Base-by-base conservation (phyloP, 1,139 yeast genomes). In the Pneumocystis murina region DNA sequence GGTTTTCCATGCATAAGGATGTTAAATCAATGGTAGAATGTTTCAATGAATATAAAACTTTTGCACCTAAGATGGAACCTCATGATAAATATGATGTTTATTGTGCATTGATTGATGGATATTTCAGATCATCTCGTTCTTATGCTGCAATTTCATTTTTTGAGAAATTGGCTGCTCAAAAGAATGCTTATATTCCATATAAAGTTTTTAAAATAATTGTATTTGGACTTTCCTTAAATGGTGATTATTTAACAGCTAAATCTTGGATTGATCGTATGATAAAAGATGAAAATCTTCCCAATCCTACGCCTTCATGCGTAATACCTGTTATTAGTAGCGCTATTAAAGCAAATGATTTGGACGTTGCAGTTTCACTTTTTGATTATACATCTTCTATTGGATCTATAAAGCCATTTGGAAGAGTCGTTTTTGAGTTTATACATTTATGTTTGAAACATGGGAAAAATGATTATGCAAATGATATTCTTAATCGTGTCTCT, bases 51-150 rank as follows among this genome's bases (percentile, higher is more conserved):
- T 70, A 67, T 64, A 69, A 69, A 54, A 59, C 38, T 12, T 61
- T 63, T 10, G 62, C 62, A 17, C 17, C 59, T 17, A 33, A 59
- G n/a, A 58, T 68, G 57, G 65, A 65, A 1, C 62, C 67, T 17
- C 63, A 63, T 28, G 64, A 67, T 30, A 67, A 66, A 54, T 62
- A 62, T 41, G 64, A 62, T 2, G 67, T 71, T n/a, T 71, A 72
- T 61, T 64, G 70, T 10, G 71, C 73, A n/a, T 67, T 75, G 63
- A 66, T 74, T n/a, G 69, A 68, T 17, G 73, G 75, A 4, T 73
- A 69, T 61, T 72, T 74, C 62, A 66, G 65, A n/a, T 62, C 68
- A 40, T 69, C 69, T 17, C 68, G 70, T 58, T 65, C 70, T 4
- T 70, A 65, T 17, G 68, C 65, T 5, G 77, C 73, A 12, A 66